Base-by-base conservation (phyloP, 495 filamentous ascomycete species). In the Extremus antarcticus region DNA sequence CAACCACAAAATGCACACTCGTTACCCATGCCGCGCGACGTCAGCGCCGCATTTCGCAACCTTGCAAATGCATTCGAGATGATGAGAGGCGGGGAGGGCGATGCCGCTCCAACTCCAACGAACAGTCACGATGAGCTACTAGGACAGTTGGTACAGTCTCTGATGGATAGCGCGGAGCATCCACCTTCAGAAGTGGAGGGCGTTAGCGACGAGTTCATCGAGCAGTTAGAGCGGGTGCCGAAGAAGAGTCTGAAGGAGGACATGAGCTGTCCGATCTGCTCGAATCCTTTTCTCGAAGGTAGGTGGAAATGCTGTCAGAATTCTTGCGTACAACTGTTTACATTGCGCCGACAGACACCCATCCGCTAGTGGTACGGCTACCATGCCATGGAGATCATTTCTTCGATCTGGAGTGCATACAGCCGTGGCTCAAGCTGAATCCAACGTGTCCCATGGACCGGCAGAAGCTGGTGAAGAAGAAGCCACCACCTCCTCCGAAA, bases 321-420 rank as follows among this genome's bases (percentile, higher is more conserved):
- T n/a, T n/a, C n/a, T n/a, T n/a, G n/a, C n/a, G n/a, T 40, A n/a
- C n/a, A n/a, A n/a, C n/a, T n/a, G n/a, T n/a, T n/a, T n/a, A n/a
- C n/a, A 9, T 40, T 9, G n/a, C n/a, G n/a, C n/a, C n/a, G 46
- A 3, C 39, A 62, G 59, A 62, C 43, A 9, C 59, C 13, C 55
- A 89, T 60, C 85, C 87, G 19, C 76, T 98, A 13, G 90, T 96
- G 16, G 91, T 96, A 25, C 79, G 82, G 59, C 74, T 98, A 52
- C 88, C 89, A 21, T 98, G 92, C 64, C 82, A 90, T 62, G 75
- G 76, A 11, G 79, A 76, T 20, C 92, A 98, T 67, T 65, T 81
- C 23, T 96, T 95, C 70, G 92, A 98, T 68, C 70, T 96, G 15
- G 90, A 97, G 67, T 98, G 92, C 66, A 86, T 98, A n/a, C 76